phyloP scores from a whole-genome alignment of 208 protist species.

The Wallacemonas collosoma region DNA sequence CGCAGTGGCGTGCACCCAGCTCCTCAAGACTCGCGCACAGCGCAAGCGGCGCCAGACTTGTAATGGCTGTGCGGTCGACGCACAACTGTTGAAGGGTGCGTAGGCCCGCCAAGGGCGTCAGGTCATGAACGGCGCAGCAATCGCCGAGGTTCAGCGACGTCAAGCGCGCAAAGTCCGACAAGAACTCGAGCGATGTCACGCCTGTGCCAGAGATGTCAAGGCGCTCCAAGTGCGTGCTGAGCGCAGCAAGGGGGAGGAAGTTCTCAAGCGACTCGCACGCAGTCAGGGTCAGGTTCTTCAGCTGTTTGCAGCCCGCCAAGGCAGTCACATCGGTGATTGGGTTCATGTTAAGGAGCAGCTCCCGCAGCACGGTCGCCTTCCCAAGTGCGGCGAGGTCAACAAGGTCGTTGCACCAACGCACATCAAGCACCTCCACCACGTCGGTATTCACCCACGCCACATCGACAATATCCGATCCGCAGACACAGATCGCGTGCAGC shows the following conservation, averaged over 20 bases:
- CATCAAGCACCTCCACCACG: slow-evolving; percentile 2
- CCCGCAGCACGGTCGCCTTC: background rate
- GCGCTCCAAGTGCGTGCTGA: background rate
- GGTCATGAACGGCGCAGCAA: background rate
- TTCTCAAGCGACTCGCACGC: background rate
- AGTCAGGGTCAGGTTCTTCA: background rate
- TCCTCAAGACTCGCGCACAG: background rate
- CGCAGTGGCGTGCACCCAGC: slow-evolving; percentile 2
- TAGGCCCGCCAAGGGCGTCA: background rate
- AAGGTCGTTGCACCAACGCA: slow-evolving; percentile 5
- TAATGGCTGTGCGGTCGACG: background rate
- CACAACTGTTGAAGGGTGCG: background rate
- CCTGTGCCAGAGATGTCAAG: background rate
- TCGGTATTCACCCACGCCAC: slow-evolving; percentile 2
- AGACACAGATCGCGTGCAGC: background rate
- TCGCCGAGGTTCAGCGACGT: background rate
- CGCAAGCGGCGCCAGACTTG: background rate
- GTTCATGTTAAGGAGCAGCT: background rate
- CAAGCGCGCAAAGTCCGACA: background rate
- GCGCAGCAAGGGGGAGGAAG: background rate
- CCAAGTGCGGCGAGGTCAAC: background rate
- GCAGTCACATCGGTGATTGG: background rate
- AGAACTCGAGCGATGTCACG: background rate
- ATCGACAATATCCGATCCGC: background rate
- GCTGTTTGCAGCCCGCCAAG: background rate